Percentiles rank a stretch among this genome's conserved stretches.
Conservation (phyloP, 2,329 filamentous ascomycete species). For the Xylariaceae sp. region DNA sequence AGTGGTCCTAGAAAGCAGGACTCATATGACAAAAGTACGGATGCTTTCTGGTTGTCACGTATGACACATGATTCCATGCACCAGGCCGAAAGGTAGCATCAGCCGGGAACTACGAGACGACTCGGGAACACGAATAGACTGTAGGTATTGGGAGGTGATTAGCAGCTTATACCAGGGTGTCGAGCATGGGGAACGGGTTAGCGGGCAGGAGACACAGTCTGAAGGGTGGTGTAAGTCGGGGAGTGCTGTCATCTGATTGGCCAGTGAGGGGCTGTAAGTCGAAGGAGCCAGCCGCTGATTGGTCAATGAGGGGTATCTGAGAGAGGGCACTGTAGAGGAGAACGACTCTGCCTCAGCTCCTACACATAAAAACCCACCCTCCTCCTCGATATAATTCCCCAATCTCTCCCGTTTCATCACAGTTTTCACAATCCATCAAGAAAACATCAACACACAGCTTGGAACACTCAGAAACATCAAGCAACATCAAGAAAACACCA, state of each 20-base stretch:
- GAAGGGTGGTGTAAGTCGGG: slow-evolving; percentile 18
- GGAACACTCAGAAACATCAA: slow-evolving; percentile 11
- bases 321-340: slow-evolving; percentile 5
- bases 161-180: slow-evolving; percentile 7
- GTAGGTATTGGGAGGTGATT: not conserved
- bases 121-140: slow-evolving; percentile 1
- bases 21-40: too few relatives aligned
- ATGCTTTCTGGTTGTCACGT: too few relatives aligned
- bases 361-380: slow-evolving; percentile 26
- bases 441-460: slow-evolving; percentile 10
- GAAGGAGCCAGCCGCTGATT: slow-evolving; percentile 10
- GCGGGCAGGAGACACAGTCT: slow-evolving; percentile 10
- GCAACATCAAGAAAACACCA: slow-evolving; percentile 4
- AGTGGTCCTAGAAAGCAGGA: too few relatives aligned
- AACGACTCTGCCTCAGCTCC: slow-evolving; percentile 19
- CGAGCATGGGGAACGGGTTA: slow-evolving; percentile 13
- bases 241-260: slow-evolving; percentile 20
- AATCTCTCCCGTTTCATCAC: slow-evolving; percentile 16
- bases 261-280: too few relatives aligned
- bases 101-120: not conserved
- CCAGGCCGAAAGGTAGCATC: not conserved
- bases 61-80: too few relatives aligned
- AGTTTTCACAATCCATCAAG: slow-evolving; percentile 14
- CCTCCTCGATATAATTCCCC: slow-evolving; percentile 19
- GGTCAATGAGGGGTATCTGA: slow-evolving; percentile 14